Percentiles rank a stretch among this genome's conserved stretches.
Conservation (phyloP, 2,329 filamentous ascomycete genomes). For the Tolypocladium sp. region DNA sequence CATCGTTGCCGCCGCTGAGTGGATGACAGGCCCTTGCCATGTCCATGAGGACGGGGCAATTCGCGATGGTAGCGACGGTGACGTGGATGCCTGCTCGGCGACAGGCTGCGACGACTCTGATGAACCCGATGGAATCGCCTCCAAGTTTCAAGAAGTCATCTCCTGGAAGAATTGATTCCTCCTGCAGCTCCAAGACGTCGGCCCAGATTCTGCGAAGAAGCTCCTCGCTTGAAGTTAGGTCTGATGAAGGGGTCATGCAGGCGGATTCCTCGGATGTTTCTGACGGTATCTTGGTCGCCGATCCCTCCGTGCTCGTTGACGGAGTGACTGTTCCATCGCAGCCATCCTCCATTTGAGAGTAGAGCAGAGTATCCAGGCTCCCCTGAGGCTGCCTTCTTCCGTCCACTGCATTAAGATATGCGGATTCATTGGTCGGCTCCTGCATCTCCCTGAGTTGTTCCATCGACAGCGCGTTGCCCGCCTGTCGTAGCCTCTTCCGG, state of each 20-base stretch:
- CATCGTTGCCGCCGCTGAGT: neutral
- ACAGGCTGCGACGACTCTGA: neutral
- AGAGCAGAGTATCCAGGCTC: neutral
- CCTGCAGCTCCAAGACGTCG: neutral
- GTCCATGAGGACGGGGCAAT: neutral
- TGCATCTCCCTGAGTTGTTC: neutral
- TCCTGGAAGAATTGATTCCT: neutral
- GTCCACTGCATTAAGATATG: neutral
- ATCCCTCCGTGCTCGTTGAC: neutral
- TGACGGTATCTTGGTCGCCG: neutral
- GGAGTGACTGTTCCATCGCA: neutral
- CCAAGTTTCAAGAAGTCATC: slow-evolving; percentile 2
- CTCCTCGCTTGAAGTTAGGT: neutral
- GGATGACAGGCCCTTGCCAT: neutral
- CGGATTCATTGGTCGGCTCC: too few species aligned
- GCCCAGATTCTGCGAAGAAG: slow-evolving; percentile 1
- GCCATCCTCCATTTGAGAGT: neutral
- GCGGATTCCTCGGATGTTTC: neutral
- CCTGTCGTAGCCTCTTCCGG: neutral
- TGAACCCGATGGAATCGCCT: slow-evolving; percentile 2
- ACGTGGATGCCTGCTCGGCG: neutral
- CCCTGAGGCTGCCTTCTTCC: neutral
- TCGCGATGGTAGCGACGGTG: neutral
- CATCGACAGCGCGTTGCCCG: neutral
- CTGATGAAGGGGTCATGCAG: neutral